Evolutionary conservation across 257 asterid genomes (phyloP).

Genomic region (Prunella vulgaris): DNA sequence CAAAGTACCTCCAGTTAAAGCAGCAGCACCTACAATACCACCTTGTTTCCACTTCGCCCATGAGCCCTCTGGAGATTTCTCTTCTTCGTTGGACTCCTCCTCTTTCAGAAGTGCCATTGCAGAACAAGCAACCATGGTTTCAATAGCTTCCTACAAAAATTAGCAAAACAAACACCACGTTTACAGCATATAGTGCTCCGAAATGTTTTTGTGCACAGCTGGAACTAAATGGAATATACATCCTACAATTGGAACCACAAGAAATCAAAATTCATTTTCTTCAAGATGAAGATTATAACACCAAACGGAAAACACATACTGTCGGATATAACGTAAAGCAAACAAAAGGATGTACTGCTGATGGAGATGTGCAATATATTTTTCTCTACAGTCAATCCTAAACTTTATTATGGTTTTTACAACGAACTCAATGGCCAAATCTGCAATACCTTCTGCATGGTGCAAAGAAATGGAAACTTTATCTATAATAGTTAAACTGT

Average conservation of each 20-base stretch:
- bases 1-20: conserved; percentile 94
- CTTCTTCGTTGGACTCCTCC: conserved; percentile 58
- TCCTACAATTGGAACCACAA: not conserved
- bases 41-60: conserved; percentile 95
- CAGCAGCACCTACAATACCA: conserved; percentile 98
- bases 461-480: conserved; percentile 12
- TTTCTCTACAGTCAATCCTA: not conserved
- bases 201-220: too few relatives aligned
- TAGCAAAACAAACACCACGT: conserved; percentile 9
- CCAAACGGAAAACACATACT: not conserved
- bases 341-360: not conserved
- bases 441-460: not conserved
- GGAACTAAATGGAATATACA: not conserved
- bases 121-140: conserved; percentile 83
- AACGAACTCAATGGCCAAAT: not conserved
- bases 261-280: conserved; percentile 10
- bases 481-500: not conserved
- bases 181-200: too few relatives aligned
- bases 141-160: conserved; percentile 72
- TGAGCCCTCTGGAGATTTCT: conserved; percentile 40
- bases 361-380: conserved; percentile 1
- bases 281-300: not conserved
- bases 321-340: not conserved
- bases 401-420: not conserved
- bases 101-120: conserved; percentile 84